Percentiles rank a stretch among this genome's conserved stretches.
These are phyloP conservation scores for Phoenix roebelenii DNA, from an alignment of 176 grass and related monocot species.

Conservation along the genomic window DNA sequence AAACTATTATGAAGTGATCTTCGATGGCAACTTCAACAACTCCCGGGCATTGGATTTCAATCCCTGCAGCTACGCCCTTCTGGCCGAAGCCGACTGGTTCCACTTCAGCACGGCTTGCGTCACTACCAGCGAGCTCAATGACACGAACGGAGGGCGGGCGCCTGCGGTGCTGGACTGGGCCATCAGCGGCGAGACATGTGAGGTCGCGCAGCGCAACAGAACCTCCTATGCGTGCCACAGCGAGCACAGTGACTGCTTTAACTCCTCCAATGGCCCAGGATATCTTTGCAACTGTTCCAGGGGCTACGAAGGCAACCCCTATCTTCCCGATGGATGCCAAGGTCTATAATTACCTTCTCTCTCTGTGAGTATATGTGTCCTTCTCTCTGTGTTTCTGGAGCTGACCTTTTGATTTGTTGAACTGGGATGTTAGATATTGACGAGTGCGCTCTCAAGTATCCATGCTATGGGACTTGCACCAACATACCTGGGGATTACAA, in stretches of 20 bases:
- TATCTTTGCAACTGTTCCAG: conserved; percentile 16
- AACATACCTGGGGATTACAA: too few species aligned
- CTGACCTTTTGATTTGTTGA: too few species aligned
- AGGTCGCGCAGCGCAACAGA: neutral
- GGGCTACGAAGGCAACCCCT: neutral
- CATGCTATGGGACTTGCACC: too few species aligned
- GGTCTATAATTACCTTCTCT: neutral
- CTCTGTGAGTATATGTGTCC: too few species aligned
- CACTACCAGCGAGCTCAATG: conserved; percentile 10
- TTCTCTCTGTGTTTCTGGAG: too few species aligned
- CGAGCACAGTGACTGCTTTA: conserved; percentile 3
- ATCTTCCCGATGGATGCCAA: neutral
- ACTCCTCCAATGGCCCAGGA: conserved; percentile 6
- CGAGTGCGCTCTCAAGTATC: too few species aligned
- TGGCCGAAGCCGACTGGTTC: conserved; percentile 43
- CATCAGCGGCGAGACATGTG: conserved; percentile 33
- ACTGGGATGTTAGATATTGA: too few species aligned
- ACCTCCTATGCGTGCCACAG: conserved; percentile 22
- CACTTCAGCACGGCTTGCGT: conserved; percentile 36
- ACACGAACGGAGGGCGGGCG: neutral
- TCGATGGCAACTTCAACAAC: conserved; percentile 31
- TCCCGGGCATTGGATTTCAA: conserved; percentile 2
- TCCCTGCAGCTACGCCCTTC: conserved; percentile 46
- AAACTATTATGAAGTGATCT: conserved; percentile 25
- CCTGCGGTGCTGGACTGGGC: conserved; percentile 67